These are phyloP conservation scores for Penicillium sp. DNA, from an alignment of 2,329 filamentous ascomycete species.

Conservation along the genomic window DNA sequence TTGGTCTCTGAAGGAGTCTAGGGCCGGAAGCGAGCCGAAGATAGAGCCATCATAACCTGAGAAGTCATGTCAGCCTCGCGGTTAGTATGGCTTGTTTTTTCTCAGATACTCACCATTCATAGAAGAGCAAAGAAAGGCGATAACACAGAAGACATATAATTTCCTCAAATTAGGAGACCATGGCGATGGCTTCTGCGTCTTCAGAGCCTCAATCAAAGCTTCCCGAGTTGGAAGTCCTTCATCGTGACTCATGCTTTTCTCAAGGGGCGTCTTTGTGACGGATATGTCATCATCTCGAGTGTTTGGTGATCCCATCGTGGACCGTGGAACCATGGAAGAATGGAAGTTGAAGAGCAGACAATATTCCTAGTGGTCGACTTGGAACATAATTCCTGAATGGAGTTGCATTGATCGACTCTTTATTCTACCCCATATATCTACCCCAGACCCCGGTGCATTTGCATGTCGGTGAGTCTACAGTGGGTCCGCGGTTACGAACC, in stretches of 20 bases:
- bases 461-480: background rate
- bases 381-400: background rate
- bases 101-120: conserved; percentile 12
- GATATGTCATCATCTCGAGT: background rate
- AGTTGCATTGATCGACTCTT: background rate
- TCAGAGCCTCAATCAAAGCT: conserved; percentile 8
- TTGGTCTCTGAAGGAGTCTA: conserved; percentile 7
- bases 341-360: background rate
- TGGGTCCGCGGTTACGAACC: background rate
- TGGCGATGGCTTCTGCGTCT: conserved; percentile 8
- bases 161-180: conserved; percentile 14
- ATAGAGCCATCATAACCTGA: conserved; percentile 14
- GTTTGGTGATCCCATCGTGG: background rate
- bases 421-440: conserved; percentile 1
- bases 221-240: conserved; percentile 9
- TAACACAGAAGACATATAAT: conserved; percentile 8
- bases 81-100: too few species aligned
- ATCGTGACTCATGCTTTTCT: conserved; percentile 7
- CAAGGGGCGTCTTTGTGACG: background rate
- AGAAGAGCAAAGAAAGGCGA: conserved; percentile 13
- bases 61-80: too few species aligned
- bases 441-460: background rate
- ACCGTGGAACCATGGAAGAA: background rate
- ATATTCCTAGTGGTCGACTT: background rate
- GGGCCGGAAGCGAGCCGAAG: conserved; percentile 9